phyloP scores from a whole-genome alignment of 2,329 filamentous ascomycete genomes.

The Exophiala sideris region DNA sequence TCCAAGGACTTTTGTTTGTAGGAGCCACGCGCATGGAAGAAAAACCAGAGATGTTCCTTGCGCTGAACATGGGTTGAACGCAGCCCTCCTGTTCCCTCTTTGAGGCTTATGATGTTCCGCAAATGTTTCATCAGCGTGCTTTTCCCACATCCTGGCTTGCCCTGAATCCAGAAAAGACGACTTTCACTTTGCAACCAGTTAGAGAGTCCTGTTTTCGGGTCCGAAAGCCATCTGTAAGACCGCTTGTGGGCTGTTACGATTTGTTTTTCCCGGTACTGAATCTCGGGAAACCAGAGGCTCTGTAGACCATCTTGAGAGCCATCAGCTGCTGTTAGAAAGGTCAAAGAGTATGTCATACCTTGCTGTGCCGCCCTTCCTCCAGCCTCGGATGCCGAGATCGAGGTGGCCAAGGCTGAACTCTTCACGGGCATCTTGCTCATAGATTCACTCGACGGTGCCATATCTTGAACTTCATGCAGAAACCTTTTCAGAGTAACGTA shows the following conservation, averaged over 20 bases:
- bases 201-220: too few species aligned
- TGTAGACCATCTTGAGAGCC: neutral
- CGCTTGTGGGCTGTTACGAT: neutral
- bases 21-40: slow-evolving; percentile 4
- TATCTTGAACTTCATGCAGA: too few species aligned
- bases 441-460: too few species aligned
- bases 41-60: too few species aligned
- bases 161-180: slow-evolving; percentile 7
- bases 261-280: neutral
- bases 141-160: slow-evolving; percentile 8
- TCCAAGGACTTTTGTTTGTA: slow-evolving; percentile 6
- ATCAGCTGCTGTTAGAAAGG: neutral
- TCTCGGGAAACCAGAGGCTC: slow-evolving; percentile 1
- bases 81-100: too few species aligned
- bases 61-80: too few species aligned
- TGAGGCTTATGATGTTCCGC: neutral
- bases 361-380: too few species aligned
- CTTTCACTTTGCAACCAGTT: neutral
- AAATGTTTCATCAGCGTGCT: slow-evolving; percentile 13
- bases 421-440: too few species aligned
- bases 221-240: slow-evolving; percentile 1
- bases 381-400: too few species aligned
- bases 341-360: neutral
- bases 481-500: neutral
- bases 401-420: too few species aligned